Evolutionary conservation across 2,329 filamentous ascomycete species (phyloP).

Genomic region (Curvularia verruculosa): DNA sequence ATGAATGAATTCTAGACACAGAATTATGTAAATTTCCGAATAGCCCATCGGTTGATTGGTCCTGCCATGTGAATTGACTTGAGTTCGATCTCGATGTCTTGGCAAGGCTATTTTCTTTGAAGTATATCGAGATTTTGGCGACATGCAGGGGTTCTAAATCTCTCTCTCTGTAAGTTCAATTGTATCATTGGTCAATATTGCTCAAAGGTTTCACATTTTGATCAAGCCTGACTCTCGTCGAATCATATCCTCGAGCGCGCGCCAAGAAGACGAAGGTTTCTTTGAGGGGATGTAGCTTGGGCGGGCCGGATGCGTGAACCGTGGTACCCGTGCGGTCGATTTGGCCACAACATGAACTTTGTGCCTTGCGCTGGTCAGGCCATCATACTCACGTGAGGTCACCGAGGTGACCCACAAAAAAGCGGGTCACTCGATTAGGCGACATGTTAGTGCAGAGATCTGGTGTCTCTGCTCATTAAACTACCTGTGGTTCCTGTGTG

Average conservation of each 20-base stretch:
- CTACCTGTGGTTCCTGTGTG: neutral
- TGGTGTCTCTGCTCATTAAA: neutral
- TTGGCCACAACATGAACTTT: neutral
- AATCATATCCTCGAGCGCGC: neutral
- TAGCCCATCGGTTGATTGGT: neutral
- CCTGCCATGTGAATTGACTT: neutral
- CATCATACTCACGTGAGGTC: neutral
- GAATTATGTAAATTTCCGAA: neutral
- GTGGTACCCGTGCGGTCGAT: conserved; percentile 2
- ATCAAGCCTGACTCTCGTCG: neutral
- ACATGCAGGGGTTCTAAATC: conserved; percentile 1
- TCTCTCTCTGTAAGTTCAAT: neutral
- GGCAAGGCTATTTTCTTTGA: neutral
- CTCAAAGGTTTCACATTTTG: neutral
- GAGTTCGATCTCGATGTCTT: neutral
- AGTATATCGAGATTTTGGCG: neutral
- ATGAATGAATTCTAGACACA: neutral
- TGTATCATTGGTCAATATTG: neutral
- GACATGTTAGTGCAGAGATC: neutral
- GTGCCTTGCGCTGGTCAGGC: neutral
- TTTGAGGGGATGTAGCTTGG: neutral
- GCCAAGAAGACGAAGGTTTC: conserved; percentile 1
- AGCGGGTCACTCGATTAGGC: neutral
- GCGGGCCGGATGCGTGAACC: conserved; percentile 3
- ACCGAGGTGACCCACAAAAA: neutral